Evolutionary conservation across 2,329 filamentous ascomycete species (phyloP).

Genomic region (Aspergillus sclerotialis): DNA sequence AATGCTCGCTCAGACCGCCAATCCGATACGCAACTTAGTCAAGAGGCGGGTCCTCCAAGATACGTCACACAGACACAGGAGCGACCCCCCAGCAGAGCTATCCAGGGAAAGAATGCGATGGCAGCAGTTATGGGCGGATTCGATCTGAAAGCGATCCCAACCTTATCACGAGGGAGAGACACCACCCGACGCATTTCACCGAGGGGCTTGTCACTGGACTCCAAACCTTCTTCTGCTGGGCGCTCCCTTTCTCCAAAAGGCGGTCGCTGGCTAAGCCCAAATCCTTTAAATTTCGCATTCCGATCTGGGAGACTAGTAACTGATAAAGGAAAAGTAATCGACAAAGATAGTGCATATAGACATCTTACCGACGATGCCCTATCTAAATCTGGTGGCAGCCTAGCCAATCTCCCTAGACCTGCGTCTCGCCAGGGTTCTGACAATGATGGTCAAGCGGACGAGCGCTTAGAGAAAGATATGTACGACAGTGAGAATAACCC

Average conservation of each 20-base stretch:
- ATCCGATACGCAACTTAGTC: constrained; percentile 14
- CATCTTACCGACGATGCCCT: constrained; percentile 66
- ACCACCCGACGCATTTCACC: constrained; percentile 34
- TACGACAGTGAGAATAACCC: constrained; percentile 58
- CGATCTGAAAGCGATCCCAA: constrained; percentile 28
- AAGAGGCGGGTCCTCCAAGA: constrained; percentile 8
- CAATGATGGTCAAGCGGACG: constrained; percentile 37
- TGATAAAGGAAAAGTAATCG: constrained; percentile 55
- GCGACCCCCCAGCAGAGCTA: constrained; percentile 17
- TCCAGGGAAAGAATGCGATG: constrained; percentile 36
- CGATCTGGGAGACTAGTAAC: constrained; percentile 44
- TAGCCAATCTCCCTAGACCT: constrained; percentile 59
- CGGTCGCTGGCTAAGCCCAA: constrained; percentile 45
- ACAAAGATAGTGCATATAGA: constrained; percentile 64
- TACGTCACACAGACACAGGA: constrained; percentile 36
- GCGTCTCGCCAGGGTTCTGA: constrained; percentile 10
- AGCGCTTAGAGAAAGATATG: constrained; percentile 62
- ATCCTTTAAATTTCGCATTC: constrained; percentile 37
- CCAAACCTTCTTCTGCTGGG: constrained; percentile 18
- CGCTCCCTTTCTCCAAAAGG: constrained; percentile 31
- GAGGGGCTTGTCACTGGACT: constrained; percentile 33
- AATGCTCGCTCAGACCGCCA: constrained; percentile 5
- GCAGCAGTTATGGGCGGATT: constrained; percentile 38
- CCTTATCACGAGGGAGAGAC: constrained; percentile 28
- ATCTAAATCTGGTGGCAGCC: constrained; percentile 54